Percentiles rank a stretch among this genome's conserved stretches.
phyloP scores from a whole-genome alignment of 345 rosid genomes.

The Boechera divaricarpa region DNA sequence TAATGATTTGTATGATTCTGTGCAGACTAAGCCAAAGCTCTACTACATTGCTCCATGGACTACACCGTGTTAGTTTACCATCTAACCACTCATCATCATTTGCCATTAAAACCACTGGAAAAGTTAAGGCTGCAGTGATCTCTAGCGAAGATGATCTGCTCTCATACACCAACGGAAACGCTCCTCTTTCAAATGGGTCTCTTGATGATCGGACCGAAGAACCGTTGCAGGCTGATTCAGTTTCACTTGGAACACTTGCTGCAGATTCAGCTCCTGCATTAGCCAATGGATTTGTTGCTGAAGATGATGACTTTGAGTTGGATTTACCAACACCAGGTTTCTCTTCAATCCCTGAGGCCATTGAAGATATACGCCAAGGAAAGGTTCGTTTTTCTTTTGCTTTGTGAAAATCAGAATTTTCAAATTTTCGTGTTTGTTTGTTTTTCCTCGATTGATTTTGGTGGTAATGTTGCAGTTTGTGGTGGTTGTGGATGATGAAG shows the following conservation, averaged over 20 bases:
- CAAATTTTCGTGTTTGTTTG: background rate
- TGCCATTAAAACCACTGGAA: constrained; percentile 45
- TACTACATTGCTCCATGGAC: constrained; percentile 53
- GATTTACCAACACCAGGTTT: constrained; percentile 78
- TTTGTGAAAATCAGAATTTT: background rate
- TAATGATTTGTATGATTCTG: constrained; percentile 28
- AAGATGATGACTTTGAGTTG: constrained; percentile 70
- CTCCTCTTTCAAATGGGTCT: constrained; percentile 42
- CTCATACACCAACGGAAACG: constrained; percentile 52
- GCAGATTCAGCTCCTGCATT: constrained; percentile 51
- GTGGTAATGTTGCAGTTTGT: constrained; percentile 66
- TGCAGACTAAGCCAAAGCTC: constrained; percentile 53
- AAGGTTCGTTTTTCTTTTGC: constrained; percentile 58
- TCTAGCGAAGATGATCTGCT: constrained; percentile 67
- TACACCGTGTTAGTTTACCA: constrained; percentile 44
- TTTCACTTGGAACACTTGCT: constrained; percentile 53
- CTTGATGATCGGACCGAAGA: constrained; percentile 42
- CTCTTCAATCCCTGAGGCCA: constrained; percentile 81
- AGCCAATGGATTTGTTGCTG: constrained; percentile 52
- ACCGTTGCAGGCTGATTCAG: constrained; percentile 49
- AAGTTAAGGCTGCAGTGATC: constrained; percentile 57
- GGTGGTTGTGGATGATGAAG: constrained; percentile 92
- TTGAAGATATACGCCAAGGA: constrained; percentile 90
- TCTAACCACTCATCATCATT: constrained; percentile 44
- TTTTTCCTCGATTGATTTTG: constrained; percentile 7